phyloP scores from a whole-genome alignment of 2,329 filamentous ascomycete genomes.

The Hymenoscyphus fructigenus region DNA sequence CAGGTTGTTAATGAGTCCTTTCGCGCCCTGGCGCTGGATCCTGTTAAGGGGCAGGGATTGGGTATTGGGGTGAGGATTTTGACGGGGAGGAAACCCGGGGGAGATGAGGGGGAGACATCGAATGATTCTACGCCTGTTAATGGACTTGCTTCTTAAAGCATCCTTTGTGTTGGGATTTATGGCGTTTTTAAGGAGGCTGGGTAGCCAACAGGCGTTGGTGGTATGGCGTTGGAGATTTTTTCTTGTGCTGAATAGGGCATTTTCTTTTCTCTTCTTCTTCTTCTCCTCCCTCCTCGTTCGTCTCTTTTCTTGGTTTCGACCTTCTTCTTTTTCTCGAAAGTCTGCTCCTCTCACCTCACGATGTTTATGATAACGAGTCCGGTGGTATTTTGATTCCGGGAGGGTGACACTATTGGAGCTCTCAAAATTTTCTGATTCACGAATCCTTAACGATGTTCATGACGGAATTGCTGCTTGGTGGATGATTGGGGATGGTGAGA shows the following conservation, averaged over 20 bases:
- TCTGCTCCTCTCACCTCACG: too few species aligned
- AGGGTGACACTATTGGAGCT: too few species aligned
- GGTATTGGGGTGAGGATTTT: conserved; percentile 27
- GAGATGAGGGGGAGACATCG: not conserved
- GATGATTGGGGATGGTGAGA: too few species aligned
- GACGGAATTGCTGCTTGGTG: too few species aligned
- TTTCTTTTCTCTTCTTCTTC: not conserved
- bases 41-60: conserved; percentile 25
- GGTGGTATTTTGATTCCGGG: too few species aligned
- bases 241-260: not conserved
- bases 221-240: not conserved
- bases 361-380: too few species aligned
- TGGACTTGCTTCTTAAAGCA: not conserved
- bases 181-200: not conserved
- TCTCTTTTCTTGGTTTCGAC: too few species aligned
- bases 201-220: not conserved
- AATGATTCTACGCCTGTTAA: not conserved
- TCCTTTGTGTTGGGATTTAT: not conserved
- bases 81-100: conserved; percentile 31
- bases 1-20: conserved; percentile 19
- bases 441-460: too few species aligned
- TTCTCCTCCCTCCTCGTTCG: too few species aligned
- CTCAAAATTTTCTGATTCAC: too few species aligned
- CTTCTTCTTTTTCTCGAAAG: too few species aligned
- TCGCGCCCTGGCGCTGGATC: conserved; percentile 25